These are phyloP conservation scores for Neofusicoccum umdonicola DNA, from an alignment of 2,329 filamentous ascomycete species.

Conservation along the genomic window DNA sequence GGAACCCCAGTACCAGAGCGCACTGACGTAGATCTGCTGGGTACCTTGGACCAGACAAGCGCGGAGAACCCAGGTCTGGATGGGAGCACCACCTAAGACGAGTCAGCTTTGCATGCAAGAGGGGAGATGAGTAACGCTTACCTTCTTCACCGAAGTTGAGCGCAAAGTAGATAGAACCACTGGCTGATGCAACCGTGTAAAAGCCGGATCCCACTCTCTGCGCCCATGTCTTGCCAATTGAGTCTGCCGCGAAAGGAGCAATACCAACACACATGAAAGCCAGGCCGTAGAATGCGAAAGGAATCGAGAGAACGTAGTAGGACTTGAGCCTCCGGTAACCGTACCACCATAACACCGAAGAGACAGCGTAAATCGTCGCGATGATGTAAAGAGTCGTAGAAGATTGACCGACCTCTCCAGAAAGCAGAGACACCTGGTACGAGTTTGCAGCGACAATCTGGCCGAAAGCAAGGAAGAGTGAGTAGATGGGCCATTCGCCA, in stretches of 20 bases:
- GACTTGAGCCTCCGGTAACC: conserved; percentile 52
- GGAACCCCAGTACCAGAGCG: conserved; percentile 66
- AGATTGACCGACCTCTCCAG: conserved; percentile 58
- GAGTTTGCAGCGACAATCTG: conserved; percentile 22
- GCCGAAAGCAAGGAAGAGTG: conserved; percentile 24
- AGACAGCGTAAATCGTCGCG: conserved; percentile 57
- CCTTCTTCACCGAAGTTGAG: conserved; percentile 66
- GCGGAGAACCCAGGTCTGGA: conserved; percentile 65
- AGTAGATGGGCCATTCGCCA: conserved; percentile 27
- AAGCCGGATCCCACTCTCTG: conserved; percentile 54
- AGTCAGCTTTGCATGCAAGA: not conserved
- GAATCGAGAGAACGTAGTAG: conserved; percentile 57
- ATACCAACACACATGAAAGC: conserved; percentile 57
- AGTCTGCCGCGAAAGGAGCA: conserved; percentile 23
- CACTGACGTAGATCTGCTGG: conserved; percentile 64
- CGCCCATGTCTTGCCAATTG: conserved; percentile 43
- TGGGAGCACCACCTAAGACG: conserved; percentile 49
- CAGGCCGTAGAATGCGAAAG: conserved; percentile 62
- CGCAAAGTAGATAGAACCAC: conserved; percentile 64
- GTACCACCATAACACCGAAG: conserved; percentile 40
- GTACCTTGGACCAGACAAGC: conserved; percentile 66
- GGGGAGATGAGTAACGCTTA: not conserved
- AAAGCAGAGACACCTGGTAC: conserved; percentile 63
- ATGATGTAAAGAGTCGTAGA: conserved; percentile 58
- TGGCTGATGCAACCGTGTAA: conserved; percentile 62